Base-by-base conservation (phyloP, 2,329 filamentous ascomycete species). In the Fusarium ramigenum region DNA sequence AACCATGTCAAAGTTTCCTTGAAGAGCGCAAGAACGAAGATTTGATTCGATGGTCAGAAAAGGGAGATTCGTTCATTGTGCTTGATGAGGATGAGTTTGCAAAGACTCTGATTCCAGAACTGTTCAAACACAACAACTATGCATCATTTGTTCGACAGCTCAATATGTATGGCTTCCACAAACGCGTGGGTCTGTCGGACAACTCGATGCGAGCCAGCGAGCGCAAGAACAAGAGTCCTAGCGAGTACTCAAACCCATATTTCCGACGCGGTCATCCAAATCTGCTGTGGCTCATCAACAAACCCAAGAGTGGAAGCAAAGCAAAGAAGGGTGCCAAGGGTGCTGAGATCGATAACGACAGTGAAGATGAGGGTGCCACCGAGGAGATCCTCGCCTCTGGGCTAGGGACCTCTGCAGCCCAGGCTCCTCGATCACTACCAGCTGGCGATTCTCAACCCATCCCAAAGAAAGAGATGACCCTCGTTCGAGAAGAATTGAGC, bases 81-180 rank as follows among this genome's bases (percentile, higher is more conserved):
- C 85, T 98, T 14, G 96, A 99, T 79, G 96, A 99, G 83, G 96
- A 99, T 79, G 96, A 97, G 83, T 99, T 99, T 80, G 98, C 96
- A 25, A 98, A 98, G 84, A 94, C 93, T 42, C 92, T 99, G 76
- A 93, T 99, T 30, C 96, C 96, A 2, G 97, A 98, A 82, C 91
- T 98, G 71, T 99, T 99, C 88, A 99, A 99, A 83, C 96, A 99
- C 85, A 97, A 96, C 87, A 98, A 98, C 82, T 98, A 98, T 83
- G 95, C 95, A 52, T 97, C 95, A 74, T 98, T 98, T 80, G 95
- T 98, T 62, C 92, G 95, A 40, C 95, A 98, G 81, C 87, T 98
- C 72, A 97, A 98, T 83, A 98, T 98, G 87, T 98, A 97, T 82
- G 95, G 97, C 70, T 99, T 99, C 79, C 96, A 99, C 87, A 99